Evolutionary conservation across 768 basidiomycete species (phyloP).

Genomic region (Dendrothele bispora): DNA sequence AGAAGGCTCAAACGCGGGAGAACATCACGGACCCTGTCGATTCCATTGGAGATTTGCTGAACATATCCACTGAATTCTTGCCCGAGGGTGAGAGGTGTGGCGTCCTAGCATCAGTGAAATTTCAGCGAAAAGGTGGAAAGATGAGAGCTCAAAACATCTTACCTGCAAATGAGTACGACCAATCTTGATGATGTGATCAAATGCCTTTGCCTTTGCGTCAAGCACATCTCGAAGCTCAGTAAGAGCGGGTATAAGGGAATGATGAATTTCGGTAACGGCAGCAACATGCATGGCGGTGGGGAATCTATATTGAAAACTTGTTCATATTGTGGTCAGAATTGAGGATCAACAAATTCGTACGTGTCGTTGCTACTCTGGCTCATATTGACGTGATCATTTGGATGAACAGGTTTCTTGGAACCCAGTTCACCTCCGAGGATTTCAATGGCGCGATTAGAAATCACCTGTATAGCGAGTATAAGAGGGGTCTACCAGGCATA

Average conservation of each 20-base stretch:
- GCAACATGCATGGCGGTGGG: conserved; percentile 99
- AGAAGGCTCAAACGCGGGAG: conserved; percentile 85
- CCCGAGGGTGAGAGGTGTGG: conserved; percentile 96
- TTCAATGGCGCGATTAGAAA: conserved; percentile 98
- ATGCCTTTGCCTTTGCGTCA: conserved; percentile 76
- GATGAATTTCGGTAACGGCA: conserved; percentile 84
- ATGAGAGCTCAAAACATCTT: not conserved
- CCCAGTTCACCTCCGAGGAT: conserved; percentile 93
- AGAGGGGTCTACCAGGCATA: not conserved
- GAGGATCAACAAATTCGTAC: conserved; percentile 48
- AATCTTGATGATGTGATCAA: conserved; percentile 95
- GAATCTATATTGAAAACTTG: conserved; percentile 61
- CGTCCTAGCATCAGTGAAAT: conserved; percentile 59
- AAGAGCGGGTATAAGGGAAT: conserved; percentile 82
- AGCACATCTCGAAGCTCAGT: conserved; percentile 82
- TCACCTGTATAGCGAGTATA: conserved; percentile 55
- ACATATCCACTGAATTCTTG: conserved; percentile 99
- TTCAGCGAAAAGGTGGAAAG: no score
- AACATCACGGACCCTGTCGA: conserved; percentile 77
- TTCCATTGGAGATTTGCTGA: conserved; percentile 89
- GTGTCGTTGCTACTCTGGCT: conserved; percentile 99
- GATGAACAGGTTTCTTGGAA: conserved; percentile 96
- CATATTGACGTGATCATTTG: conserved; percentile 99
- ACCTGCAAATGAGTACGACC: conserved; percentile 95
- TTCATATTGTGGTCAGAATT: not conserved